Percentiles rank a stretch among this genome's conserved stretches.
phyloP scores from a whole-genome alignment of 441 rosid genomes.

The Melastoma candidum region DNA sequence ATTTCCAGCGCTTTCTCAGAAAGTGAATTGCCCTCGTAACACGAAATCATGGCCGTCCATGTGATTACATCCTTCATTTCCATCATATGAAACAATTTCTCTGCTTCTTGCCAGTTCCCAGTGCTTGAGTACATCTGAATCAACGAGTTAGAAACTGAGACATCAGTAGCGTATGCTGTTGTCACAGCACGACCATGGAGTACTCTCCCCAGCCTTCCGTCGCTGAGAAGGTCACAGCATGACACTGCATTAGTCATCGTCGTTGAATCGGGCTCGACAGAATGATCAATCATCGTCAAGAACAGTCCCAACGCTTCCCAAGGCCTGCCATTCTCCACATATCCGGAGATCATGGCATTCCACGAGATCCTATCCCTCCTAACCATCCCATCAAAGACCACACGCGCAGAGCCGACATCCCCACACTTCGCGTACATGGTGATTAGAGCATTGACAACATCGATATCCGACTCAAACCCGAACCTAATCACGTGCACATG shows the following conservation, averaged over 20 bases:
- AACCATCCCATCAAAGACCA: slow-evolving; percentile 13
- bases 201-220: slow-evolving; percentile 51
- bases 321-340: slow-evolving; percentile 11
- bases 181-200: slow-evolving; percentile 53
- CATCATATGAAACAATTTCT: slow-evolving; percentile 45
- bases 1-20: slow-evolving; percentile 60
- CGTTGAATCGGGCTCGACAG: slow-evolving; percentile 69
- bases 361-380: slow-evolving; percentile 21
- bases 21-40: slow-evolving; percentile 43
- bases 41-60: slow-evolving; percentile 84
- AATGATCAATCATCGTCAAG: slow-evolving; percentile 47
- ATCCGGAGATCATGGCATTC: slow-evolving; percentile 46
- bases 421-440: slow-evolving; percentile 45
- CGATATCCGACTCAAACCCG: slow-evolving; percentile 62
- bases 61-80: slow-evolving; percentile 63
- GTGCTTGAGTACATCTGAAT: slow-evolving; percentile 54
- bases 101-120: slow-evolving; percentile 61
- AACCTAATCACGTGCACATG: slow-evolving; percentile 70
- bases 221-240: slow-evolving; percentile 58
- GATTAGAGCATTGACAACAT: slow-evolving; percentile 69
- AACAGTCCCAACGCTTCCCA: slow-evolving; percentile 56
- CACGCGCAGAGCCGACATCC: slow-evolving; percentile 3
- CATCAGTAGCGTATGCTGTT: slow-evolving; percentile 36
- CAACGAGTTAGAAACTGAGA: slow-evolving; percentile 58
- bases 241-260: slow-evolving; percentile 82